Evolutionary conservation across 176 grass and related monocot genomes (phyloP).

Genomic region (Triticum monococcum): DNA sequence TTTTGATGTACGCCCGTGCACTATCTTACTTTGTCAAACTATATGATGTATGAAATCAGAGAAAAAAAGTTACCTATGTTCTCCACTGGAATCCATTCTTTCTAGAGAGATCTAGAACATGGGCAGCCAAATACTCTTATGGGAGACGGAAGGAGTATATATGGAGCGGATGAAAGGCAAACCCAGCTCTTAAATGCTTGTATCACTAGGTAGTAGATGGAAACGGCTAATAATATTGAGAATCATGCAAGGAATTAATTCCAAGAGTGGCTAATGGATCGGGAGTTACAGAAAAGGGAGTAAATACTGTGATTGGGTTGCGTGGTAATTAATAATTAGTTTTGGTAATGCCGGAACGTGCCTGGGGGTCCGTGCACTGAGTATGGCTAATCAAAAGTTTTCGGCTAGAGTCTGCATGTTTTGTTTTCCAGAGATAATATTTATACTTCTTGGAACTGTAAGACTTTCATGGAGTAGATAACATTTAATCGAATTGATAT

Average conservation of each 20-base stretch:
- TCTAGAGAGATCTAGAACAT: neutral
- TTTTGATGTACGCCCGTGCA: neutral
- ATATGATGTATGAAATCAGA: neutral
- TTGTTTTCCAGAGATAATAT: neutral
- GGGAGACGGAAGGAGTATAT: neutral
- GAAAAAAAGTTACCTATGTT: neutral
- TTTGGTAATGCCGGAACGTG: slow-evolving; percentile 38
- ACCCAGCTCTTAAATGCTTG: slow-evolving; percentile 34
- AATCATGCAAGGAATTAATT: slow-evolving; percentile 33
- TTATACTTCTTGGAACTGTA: neutral
- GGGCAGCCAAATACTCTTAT: neutral
- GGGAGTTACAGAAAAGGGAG: slow-evolving; percentile 38
- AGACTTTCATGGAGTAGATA: neutral
- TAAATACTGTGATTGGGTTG: slow-evolving; percentile 20
- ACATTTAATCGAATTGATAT: neutral
- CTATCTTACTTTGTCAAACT: neutral
- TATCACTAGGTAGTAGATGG: slow-evolving; percentile 35
- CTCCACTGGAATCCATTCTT: slow-evolving; percentile 35
- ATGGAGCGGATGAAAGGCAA: slow-evolving; percentile 26
- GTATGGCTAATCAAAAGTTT: slow-evolving; percentile 23
- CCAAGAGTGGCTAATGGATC: slow-evolving; percentile 42
- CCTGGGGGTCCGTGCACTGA: slow-evolving; percentile 31
- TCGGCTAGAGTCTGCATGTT: slow-evolving; percentile 6
- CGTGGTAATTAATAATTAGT: slow-evolving; percentile 35
- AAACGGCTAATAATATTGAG: slow-evolving; percentile 30